phyloP scores from a whole-genome alignment of 495 filamentous ascomycete species.

The Daldinia vernicosa region DNA sequence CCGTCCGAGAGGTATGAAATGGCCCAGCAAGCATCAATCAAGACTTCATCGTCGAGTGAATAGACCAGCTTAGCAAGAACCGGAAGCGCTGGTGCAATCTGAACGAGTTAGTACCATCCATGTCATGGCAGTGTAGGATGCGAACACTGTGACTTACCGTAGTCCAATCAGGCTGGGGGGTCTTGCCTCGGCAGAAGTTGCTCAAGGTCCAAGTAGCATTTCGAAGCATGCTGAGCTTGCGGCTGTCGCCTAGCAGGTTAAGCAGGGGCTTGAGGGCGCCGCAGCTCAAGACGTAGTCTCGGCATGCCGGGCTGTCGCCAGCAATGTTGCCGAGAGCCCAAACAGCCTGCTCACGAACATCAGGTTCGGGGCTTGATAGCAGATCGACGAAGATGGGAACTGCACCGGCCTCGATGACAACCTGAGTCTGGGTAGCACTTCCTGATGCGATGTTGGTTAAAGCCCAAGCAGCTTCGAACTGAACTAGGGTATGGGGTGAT shows the following conservation, averaged over 20 bases:
- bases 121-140: neutral
- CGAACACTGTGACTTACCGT: slow-evolving; percentile 68
- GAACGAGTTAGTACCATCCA: slow-evolving; percentile 30
- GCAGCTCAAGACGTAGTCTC: slow-evolving; percentile 90
- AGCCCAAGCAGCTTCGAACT: slow-evolving; percentile 99
- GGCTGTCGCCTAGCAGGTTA: slow-evolving; percentile 90
- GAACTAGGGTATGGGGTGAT: slow-evolving; percentile 96
- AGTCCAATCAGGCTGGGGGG: slow-evolving; percentile 97
- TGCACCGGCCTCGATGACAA: slow-evolving; percentile 97
- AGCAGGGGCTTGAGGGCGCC: slow-evolving; percentile 92
- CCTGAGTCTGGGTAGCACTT: slow-evolving; percentile 96
- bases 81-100: slow-evolving; percentile 97
- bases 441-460: slow-evolving; percentile 99
- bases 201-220: slow-evolving; percentile 99
- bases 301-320: slow-evolving; percentile 95
- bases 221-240: slow-evolving; percentile 98
- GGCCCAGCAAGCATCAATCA: slow-evolving; percentile 99
- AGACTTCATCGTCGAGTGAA: slow-evolving; percentile 96
- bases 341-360: slow-evolving; percentile 98
- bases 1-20: slow-evolving; percentile 99
- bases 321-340: slow-evolving; percentile 99
- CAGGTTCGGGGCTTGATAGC: slow-evolving; percentile 92
- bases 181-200: slow-evolving; percentile 99
- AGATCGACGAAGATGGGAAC: slow-evolving; percentile 99
- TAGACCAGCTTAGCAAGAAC: slow-evolving; percentile 97